phyloP scores from a whole-genome alignment of 176 grass and related monocot genomes.

The Pontederia paniculata region DNA sequence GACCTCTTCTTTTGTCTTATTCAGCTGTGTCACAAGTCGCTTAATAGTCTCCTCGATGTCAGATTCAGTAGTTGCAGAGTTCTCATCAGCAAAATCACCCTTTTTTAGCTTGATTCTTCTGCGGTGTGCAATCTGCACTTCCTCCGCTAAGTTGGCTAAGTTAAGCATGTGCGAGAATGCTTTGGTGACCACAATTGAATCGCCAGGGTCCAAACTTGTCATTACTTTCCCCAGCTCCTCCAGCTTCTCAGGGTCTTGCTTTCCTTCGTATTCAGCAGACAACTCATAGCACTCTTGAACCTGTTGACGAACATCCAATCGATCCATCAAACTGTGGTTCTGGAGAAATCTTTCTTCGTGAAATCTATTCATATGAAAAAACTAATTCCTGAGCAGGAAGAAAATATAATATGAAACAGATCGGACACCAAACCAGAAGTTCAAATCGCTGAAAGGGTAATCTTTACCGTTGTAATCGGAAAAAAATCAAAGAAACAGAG shows the following conservation, averaged over 20 bases:
- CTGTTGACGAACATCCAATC: constrained; percentile 4
- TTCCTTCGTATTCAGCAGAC: constrained; percentile 74
- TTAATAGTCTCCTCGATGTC: constrained; percentile 87
- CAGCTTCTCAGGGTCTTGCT: constrained; percentile 45
- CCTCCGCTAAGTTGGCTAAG: constrained; percentile 89
- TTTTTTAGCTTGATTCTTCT: constrained; percentile 83
- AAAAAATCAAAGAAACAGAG: too few relatives aligned
- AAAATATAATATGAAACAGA: too few relatives aligned
- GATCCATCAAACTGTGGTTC: too few relatives aligned
- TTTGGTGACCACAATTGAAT: constrained; percentile 72
- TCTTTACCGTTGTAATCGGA: too few relatives aligned
- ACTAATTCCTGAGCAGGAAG: too few relatives aligned
- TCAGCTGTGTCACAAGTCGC: constrained; percentile 51
- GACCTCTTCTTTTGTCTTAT: constrained; percentile 63
- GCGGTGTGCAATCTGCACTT: constrained; percentile 82
- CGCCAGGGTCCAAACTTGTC: constrained; percentile 59
- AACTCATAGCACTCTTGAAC: constrained; percentile 94
- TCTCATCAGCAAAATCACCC: constrained; percentile 84
- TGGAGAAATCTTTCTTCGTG: too few relatives aligned
- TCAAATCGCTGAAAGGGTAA: too few relatives aligned
- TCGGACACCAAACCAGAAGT: too few relatives aligned
- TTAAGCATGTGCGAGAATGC: constrained; percentile 95
- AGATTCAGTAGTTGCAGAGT: constrained; percentile 79
- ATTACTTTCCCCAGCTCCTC: constrained; percentile 67
- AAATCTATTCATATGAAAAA: too few relatives aligned